Evolutionary conservation across 225 moss, liverwort and hornwort species (phyloP), one percentile per base, ranked within the genome.

Genomic region (Lunularia cruciata): DNA sequence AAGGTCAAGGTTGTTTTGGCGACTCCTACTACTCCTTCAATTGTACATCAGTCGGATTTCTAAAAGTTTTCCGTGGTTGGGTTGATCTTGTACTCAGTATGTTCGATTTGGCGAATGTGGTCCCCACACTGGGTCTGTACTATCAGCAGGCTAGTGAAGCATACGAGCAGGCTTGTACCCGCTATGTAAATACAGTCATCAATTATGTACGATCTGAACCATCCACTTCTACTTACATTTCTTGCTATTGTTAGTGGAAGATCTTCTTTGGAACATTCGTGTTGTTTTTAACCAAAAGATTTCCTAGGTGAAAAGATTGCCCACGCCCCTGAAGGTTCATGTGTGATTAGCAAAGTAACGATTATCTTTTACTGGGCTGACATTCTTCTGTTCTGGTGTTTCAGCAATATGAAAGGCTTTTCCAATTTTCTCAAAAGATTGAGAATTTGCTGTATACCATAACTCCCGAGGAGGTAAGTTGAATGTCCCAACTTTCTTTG

Each of bases 91-190:
- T 22, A 31, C 47, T 27, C 88, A 91, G 98, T 77, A 98, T 98
- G 98, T 98, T 93, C 72, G 98, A 98, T 62, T 82, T 98, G 75
- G 98, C 98, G 68, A 98, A 98, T 68, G 83, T 89, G 64, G 98
- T 98, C 30, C 87, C 86, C 37, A 83, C 88, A 51, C 78, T 98
- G 81, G 93, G 93, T 47, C 80, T 83, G 49, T 98, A 90, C 70
- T 98, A 98, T 80, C 98, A 93, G 72, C 98, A 89, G 81, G 98
- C 98, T 40, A 98, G 98, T 72, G 98, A 98, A 72, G 80, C 90
- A 12, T 98, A 93, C 55, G 98, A 93, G 73, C 93, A 98, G 79
- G 98, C 93, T 67, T 93, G 98, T 74, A 93, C 91, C 60, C 93
- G 89, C 67, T 98, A 93, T 72, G 89, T 98, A 79, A 98, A 91